These are phyloP conservation scores for Vaccinium vitisidaea DNA, from an alignment of 148 eudicot genomes.

Conservation along the genomic window DNA sequence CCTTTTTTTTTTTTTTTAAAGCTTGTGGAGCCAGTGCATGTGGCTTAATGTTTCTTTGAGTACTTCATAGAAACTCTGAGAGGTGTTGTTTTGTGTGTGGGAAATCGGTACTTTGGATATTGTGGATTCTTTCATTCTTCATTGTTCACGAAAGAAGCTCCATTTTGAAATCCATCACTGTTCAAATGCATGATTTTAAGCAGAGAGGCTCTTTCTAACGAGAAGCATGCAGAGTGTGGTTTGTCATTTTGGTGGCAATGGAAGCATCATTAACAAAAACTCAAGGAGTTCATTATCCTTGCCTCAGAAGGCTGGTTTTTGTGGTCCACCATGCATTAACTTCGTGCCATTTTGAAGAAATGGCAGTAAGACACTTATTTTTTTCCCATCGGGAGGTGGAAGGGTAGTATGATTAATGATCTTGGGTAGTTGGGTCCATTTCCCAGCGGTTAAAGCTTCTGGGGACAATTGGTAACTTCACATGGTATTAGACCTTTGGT, in stretches of 20 bases:
- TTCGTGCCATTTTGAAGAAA: background rate
- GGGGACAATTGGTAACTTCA: background rate
- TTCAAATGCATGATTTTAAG: background rate
- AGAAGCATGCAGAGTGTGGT: background rate
- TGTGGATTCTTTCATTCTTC: background rate
- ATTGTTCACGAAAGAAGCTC: background rate
- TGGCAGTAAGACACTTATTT: background rate
- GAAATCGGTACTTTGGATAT: background rate
- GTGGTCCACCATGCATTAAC: background rate
- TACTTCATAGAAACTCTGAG: background rate
- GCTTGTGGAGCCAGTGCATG: constrained; percentile 6
- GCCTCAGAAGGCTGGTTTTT: background rate
- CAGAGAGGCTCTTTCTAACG: background rate
- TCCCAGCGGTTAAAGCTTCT: background rate
- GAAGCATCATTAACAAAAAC: background rate
- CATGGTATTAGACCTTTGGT: background rate
- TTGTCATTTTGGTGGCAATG: background rate
- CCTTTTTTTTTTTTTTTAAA: background rate
- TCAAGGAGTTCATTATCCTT: background rate
- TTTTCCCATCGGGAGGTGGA: background rate
- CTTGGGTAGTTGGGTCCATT: background rate
- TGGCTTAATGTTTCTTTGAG: background rate
- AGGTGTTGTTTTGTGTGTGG: background rate
- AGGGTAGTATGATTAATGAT: background rate
- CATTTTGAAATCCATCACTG: background rate